Base-by-base conservation (phyloP, 2,329 filamentous ascomycete genomes). In the Plectosphaerella sp. region DNA sequence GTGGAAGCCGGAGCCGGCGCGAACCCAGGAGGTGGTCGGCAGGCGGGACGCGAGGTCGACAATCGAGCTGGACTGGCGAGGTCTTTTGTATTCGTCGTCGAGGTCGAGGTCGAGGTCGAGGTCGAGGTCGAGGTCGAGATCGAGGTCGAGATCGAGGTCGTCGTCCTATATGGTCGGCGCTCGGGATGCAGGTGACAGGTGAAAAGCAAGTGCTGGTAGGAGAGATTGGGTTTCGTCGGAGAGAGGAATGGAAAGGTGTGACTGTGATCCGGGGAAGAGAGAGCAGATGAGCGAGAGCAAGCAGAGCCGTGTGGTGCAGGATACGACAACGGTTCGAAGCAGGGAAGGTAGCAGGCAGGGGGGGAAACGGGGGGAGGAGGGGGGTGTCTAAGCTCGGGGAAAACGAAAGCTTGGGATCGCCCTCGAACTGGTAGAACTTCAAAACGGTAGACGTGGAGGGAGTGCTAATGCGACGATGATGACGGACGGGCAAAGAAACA, bases 281-380 rank as follows among this genome's bases (percentile, higher is more conserved):
- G 52, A 53, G 53, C 55, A 57, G 54, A 51, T 58, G 52, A 33
- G 28, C 28, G 28, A 33, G 28, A 52, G 48, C 51, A 51, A 52
- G 58, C 52, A 53, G 55, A 57, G 50, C 28, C 8, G 28, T 12
- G 28, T 33, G 28, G 8, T 10, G 28, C 8, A 33, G 28, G 28
- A 33, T 12, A 33, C 28, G 28, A 33, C 28, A 12, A 33, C 28
- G 28, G 28, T 33, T 22, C 28, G 28, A 33, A 33, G 28, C 28
- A 33, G 28, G 28, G 28, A 33, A 33, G 28, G 11, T 12, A 33
- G 28, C 28, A 33, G 28, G 28, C 28, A 33, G 28, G 28, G 28
- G 22, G 47, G 46, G 50, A 39, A 36, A 48, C 45, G 24, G 47
- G 51, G 64, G 59, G 64, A 48, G 52, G 57, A 37, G 53, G 51